Base-by-base conservation (phyloP, 257 asterid species). In the Solanum boliviense region DNA sequence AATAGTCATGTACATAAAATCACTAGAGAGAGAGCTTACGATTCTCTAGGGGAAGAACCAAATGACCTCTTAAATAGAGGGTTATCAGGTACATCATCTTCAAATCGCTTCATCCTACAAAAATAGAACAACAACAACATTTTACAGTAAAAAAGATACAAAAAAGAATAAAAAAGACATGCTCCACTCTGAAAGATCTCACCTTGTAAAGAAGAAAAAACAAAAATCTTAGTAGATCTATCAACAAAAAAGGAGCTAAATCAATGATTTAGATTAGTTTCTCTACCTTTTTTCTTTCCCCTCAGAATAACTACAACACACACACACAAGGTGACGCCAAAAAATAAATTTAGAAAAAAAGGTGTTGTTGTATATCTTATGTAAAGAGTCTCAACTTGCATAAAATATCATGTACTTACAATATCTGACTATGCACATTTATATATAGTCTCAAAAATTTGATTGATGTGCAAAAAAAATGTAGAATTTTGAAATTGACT, bases 21-120 rank as follows among this genome's bases (percentile, higher is more conserved):
- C 13, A 58, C 27, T 23, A 32, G 9, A 21, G 68, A 52, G 48
- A 60, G 71, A 85, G 89, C 95, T 93, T 94, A 96, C 99, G 95
- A 90, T 91, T 94, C 97, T 84, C 91, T 94, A 21, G 95, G 95
- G 86, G 94, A 91, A 86, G 96, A 90, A 73, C 90, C 94, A 87
- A 89, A 90, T 86, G 94, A 98, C 88, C 96, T 95, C 93, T 95
- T 95, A 87, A 94, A 90, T 88, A 86, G 84, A 91, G 68, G 25
- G 5, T 21, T 8, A 21, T 21, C 68, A 9, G 10, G 68, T 88
- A 86, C 94, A 88, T 97, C 98, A 46, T 94, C 98, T 88, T 96
- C 84, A 58, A 91, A 86, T 83, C 98, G 95, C 95, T 94, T 95
- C 99, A 97, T 97, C 89, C 88, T 94, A 27, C 90, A 89, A 89